Conservation (phyloP, 305 asterid species). For the Fraxinus xanthoxyloides region DNA sequence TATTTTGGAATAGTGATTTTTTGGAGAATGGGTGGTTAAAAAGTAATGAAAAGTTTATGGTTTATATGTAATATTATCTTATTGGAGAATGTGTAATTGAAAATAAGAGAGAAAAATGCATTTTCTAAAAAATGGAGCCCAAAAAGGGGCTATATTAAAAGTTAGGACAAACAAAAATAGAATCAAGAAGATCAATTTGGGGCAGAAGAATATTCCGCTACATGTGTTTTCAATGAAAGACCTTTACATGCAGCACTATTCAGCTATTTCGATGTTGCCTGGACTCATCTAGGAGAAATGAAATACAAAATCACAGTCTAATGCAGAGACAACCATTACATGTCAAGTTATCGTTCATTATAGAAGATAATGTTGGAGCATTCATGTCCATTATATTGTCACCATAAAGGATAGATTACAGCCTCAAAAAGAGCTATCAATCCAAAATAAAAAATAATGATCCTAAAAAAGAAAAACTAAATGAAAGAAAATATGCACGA, state of each 20-base stretch:
- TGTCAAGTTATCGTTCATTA: neutral
- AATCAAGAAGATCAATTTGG: neutral
- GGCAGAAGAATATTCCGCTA: neutral
- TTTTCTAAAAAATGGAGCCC: neutral
- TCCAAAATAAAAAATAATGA: neutral
- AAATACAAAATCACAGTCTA: neutral
- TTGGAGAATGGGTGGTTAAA: neutral
- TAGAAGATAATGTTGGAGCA: constrained; percentile 11
- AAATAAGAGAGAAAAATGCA: neutral
- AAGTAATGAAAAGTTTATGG: neutral
- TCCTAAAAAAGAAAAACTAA: neutral
- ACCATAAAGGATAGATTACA: constrained; percentile 5
- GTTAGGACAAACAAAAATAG: neutral
- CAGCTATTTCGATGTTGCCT: constrained; percentile 2
- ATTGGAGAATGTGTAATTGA: neutral
- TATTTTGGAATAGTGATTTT: neutral
- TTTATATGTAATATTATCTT: neutral
- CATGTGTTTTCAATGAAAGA: constrained; percentile 1
- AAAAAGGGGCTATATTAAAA: neutral
- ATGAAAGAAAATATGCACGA: constrained; percentile 7
- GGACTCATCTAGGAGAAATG: constrained; percentile 1
- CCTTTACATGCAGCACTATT: constrained; percentile 12
- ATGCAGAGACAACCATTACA: constrained; percentile 1
- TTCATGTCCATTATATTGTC: constrained; percentile 1
- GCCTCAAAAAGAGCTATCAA: constrained; percentile 7